phyloP scores from a whole-genome alignment of 2,329 filamentous ascomycete species.

The Aphanocladium album region DNA sequence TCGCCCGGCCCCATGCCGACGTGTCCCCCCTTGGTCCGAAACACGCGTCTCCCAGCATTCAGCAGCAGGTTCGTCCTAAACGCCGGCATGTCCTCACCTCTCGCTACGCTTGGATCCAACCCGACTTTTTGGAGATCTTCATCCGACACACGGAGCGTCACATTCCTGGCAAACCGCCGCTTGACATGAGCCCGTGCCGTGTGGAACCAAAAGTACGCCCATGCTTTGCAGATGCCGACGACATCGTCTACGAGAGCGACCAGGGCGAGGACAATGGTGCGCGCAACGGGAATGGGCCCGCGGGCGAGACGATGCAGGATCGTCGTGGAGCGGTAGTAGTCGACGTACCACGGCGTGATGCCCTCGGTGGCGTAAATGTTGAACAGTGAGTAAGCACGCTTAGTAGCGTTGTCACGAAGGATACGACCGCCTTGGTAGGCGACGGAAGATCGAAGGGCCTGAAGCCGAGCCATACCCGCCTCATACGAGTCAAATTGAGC shows the following conservation, averaged over 20 bases:
- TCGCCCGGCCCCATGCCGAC: slow-evolving; percentile 25
- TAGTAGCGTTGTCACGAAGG: slow-evolving; percentile 11
- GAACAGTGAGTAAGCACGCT: slow-evolving; percentile 15
- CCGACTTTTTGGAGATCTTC: neutral
- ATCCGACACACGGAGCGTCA: neutral
- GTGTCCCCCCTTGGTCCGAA: slow-evolving; percentile 24
- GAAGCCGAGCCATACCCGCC: neutral
- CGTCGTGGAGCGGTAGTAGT: slow-evolving; percentile 16
- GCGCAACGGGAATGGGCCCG: slow-evolving; percentile 14
- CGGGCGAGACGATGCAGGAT: slow-evolving; percentile 16
- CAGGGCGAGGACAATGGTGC: slow-evolving; percentile 10
- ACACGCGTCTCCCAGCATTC: slow-evolving; percentile 20
- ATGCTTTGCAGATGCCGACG: slow-evolving; percentile 13
- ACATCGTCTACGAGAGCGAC: slow-evolving; percentile 16
- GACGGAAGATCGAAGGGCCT: neutral
- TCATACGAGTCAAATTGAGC: neutral
- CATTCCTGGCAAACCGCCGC: neutral
- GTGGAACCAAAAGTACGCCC: neutral
- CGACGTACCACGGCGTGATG: slow-evolving; percentile 22
- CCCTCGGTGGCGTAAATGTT: slow-evolving; percentile 20
- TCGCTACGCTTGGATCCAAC: neutral
- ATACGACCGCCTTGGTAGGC: slow-evolving; percentile 14
- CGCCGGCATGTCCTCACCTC: slow-evolving; percentile 5
- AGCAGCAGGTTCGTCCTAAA: slow-evolving; percentile 18
- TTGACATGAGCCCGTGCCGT: neutral